phyloP scores from a whole-genome alignment of 768 basidiomycete genomes.

The Rhodotorula diobovata region DNA sequence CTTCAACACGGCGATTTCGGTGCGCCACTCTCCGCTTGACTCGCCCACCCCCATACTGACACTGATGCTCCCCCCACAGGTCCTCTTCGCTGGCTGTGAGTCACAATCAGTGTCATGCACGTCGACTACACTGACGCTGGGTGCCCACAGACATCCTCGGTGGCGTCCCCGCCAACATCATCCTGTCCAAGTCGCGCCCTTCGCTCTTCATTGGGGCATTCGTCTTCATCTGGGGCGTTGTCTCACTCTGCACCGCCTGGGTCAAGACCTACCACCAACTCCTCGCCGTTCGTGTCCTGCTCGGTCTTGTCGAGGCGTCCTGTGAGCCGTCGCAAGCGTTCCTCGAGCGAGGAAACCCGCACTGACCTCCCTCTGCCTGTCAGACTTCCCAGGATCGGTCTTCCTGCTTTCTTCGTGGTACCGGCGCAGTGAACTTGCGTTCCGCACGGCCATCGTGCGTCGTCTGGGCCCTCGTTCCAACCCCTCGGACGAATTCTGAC shows the following conservation, averaged over 20 bases:
- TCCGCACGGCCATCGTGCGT: slow-evolving; percentile 11
- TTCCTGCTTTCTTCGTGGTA: slow-evolving; percentile 44
- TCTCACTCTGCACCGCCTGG: slow-evolving; percentile 38
- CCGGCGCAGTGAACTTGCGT: slow-evolving; percentile 39
- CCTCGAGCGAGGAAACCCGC: no score
- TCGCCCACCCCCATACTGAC: no score
- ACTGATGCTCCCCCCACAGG: not conserved
- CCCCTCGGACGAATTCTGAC: not conserved
- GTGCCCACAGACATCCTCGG: no score
- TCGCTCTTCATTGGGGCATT: not conserved
- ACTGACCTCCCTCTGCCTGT: not conserved
- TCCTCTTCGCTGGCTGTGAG: not conserved
- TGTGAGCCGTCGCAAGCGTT: slow-evolving; percentile 1
- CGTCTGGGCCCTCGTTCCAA: no score
- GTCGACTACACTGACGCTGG: no score
- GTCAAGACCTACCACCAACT: slow-evolving; percentile 39
- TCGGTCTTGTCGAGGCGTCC: slow-evolving; percentile 43
- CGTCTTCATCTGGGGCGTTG: slow-evolving; percentile 8
- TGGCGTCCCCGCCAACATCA: not conserved
- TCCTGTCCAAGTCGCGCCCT: not conserved
- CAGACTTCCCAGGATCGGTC: slow-evolving; percentile 38
- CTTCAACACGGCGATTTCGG: slow-evolving; percentile 17
- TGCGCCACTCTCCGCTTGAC: no score
- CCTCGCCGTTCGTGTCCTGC: slow-evolving; percentile 40
- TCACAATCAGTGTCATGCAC: no score